Evolutionary conservation across 2,329 filamentous ascomycete species (phyloP), one percentile per base, ranked within the genome.

Genomic region (Fusarium sp.): DNA sequence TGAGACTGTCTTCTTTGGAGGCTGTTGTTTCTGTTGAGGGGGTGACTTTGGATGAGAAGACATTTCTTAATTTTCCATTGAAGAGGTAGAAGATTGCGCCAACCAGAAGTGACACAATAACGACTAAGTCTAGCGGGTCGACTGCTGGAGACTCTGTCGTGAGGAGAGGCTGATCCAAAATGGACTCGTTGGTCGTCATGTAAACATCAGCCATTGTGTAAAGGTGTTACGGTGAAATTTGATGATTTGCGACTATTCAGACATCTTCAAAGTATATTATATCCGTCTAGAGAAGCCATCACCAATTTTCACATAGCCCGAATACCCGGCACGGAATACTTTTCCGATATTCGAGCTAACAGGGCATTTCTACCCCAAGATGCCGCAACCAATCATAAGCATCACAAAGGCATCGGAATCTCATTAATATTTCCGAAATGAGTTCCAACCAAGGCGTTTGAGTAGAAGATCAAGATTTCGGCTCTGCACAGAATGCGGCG

Each of bases 41-140:
- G 3, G 0, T 9, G 2, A 20, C 6, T 3, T 49, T 50, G 0
- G 8, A 3, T 1, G 21, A 23, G n/a, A 29, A 18, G 5, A 37
- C 0, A 0, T 2, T 38, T 10, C 31, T 4, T 5, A 56, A 2
- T 10, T 56, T 50, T 0, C 31, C 31, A 3, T 56, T 50, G 0
- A 20, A 37, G 0, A 56, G 24, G 9, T 56, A 56, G 0, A 5
- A 7, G 3, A 50, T 12, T 50, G 43, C 52, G 11, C 42, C 52
- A 0, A 37, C 16, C 1, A 55, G 16, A 2, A 56, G 8, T 0
- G 52, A 49, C 2, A 49, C 3, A 11, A 56, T 16, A 5, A 56
- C 52, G 0, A 56, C 18, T 0, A 56, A 2, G 16, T 56, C 52
- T 20, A 46, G 29, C 15, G 31, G 35, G 20, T 56, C 43, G 5